Evolutionary conservation across 345 rosid genomes (phyloP), one percentile per base, ranked within the genome.

Genomic region (Bruguiera gymnorhiza): DNA sequence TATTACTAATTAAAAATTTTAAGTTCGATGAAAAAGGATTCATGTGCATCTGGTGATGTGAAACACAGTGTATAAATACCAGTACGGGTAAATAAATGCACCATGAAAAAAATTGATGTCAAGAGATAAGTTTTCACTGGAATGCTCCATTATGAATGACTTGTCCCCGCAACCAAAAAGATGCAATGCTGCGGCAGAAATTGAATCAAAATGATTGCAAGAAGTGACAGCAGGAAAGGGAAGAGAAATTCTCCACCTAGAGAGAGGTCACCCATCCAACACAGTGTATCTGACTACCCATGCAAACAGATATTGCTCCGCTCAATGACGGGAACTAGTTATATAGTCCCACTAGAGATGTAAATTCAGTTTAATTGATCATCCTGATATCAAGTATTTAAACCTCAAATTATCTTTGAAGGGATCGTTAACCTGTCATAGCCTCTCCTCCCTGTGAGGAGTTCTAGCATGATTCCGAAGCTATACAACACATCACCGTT

Each of bases 381-480:
- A 29, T 19, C 39, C 5, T 6, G 27, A n/a, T 26, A 20, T 46
- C 20, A 9, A 15, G 52, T 30, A 19, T 23, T 8, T 1, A 24
- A 16, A 6, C 18, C 9, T 51, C 26, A 20, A 30, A 15, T 59
- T n/a, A 46, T 8, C 27, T 2, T 56, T 24, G 46, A 34, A 53
- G 39, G 56, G 62, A 61, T 31, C 55, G 67, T 68, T 80, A 53
- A 93, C 98, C 97, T 26, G 27, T 26, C 27, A 26, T 26, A 26
- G 43, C 97, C 73, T 77, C 81, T 87, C 62, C 92, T 83, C 30
- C 97, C 96, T 0, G 97, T 89, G 60, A 91, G 97, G 56, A 94
- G 88, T 79, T 94, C 98, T 66, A 94, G 86, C 96, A 91, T 88
- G 70, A 95, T 91, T 6, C 99, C 99, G 48, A 95, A 90, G 83